Evolutionary conservation across 23 red algal genomes (phyloP).

Genomic region (Cyanidiococcus yangmingshanensis): DNA sequence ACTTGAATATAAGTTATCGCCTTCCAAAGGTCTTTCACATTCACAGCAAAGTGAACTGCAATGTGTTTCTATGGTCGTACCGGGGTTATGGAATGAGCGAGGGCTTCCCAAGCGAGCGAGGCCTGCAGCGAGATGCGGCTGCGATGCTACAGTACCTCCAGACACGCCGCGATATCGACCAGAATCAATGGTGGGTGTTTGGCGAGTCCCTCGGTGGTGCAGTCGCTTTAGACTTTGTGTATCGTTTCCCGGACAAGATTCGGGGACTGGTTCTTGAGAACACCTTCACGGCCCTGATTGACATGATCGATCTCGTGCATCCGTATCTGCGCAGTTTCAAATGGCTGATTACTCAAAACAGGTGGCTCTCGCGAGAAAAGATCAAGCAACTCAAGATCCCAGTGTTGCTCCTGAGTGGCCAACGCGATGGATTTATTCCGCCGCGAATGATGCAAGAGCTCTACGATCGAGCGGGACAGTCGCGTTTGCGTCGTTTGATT

Average conservation of each 20-base stretch:
- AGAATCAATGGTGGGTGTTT: constrained; percentile 63
- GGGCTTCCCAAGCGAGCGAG: constrained; percentile 67
- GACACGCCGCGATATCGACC: constrained; percentile 45
- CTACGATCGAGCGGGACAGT: constrained; percentile 37
- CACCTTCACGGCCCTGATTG: constrained; percentile 84
- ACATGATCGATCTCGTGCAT: constrained; percentile 82
- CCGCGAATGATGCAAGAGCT: constrained; percentile 88
- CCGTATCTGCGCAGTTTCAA: constrained; percentile 59
- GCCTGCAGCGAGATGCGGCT: constrained; percentile 67
- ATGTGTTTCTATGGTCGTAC: constrained; percentile 76
- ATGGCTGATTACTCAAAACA: constrained; percentile 49
- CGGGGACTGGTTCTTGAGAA: constrained; percentile 77
- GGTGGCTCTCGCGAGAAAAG: constrained; percentile 59
- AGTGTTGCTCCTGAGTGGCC: constrained; percentile 72
- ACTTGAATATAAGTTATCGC: constrained; percentile 81
- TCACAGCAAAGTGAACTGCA: constrained; percentile 41
- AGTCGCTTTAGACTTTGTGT: constrained; percentile 64
- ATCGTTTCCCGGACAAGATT: constrained; percentile 52
- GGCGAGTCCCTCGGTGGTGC: constrained; percentile 91
- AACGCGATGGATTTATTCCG: constrained; percentile 76
- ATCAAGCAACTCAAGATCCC: constrained; percentile 53
- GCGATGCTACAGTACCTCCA: constrained; percentile 65
- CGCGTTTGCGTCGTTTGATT: constrained; percentile 49
- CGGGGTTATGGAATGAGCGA: constrained; percentile 63
- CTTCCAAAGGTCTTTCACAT: constrained; percentile 60